These are phyloP conservation scores for Neoscytalidium dimidiatum DNA, from an alignment of 2,329 filamentous ascomycete genomes.

Conservation along the genomic window DNA sequence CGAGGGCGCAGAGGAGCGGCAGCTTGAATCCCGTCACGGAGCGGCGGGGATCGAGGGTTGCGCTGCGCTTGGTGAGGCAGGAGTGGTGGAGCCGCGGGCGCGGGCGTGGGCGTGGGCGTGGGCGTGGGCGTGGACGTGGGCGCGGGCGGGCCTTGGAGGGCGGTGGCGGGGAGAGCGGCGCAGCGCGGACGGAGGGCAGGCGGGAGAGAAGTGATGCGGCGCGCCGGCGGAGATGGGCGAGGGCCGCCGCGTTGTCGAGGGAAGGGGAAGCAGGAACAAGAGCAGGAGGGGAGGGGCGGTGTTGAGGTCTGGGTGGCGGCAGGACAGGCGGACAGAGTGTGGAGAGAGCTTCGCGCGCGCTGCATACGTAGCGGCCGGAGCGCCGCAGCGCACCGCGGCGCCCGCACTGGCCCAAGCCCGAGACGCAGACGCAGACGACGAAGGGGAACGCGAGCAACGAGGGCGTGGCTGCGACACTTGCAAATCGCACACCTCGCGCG, in stretches of 20 bases:
- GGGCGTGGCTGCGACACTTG: not conserved
- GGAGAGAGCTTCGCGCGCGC: slow-evolving; percentile 18
- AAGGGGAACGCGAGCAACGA: not conserved
- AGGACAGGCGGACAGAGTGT: slow-evolving; percentile 13
- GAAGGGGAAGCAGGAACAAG: not conserved
- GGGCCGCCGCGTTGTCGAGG: slow-evolving; percentile 2
- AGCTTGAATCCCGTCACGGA: slow-evolving; percentile 6
- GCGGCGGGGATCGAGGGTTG: slow-evolving; percentile 7
- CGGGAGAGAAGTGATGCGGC: not conserved
- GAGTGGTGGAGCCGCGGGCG: not conserved
- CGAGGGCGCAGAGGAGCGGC: slow-evolving; percentile 10
- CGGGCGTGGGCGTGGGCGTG: not conserved
- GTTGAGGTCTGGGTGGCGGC: not conserved
- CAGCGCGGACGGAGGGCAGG: not conserved
- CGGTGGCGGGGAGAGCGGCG: not conserved
- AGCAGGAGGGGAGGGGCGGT: too few species aligned
- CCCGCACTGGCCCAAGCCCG: too few species aligned
- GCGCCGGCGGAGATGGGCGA: slow-evolving; percentile 12
- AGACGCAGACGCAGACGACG: not conserved
- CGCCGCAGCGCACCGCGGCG: not conserved
- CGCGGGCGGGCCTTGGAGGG: not conserved
- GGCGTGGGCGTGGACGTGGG: too few species aligned
- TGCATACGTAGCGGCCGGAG: not conserved
- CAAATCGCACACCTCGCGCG: not conserved
- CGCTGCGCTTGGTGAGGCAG: not conserved